Conservation (phyloP, 2,329 filamentous ascomycete genomes). For the Didymella pomorum region DNA sequence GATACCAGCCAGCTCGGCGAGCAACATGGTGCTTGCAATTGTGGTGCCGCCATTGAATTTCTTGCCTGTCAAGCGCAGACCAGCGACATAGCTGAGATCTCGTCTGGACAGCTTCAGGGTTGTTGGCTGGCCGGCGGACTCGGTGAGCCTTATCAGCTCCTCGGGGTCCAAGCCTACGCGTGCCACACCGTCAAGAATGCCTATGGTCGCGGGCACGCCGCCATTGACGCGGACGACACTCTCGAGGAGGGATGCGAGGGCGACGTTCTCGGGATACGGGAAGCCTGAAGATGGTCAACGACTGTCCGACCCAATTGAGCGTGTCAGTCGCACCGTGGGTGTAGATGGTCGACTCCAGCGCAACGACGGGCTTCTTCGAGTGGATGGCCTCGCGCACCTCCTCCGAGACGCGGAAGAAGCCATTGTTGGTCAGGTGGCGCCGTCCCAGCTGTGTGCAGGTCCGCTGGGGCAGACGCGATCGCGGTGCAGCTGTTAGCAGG, state of each 20-base stretch:
- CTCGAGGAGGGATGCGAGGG: slow-evolving; percentile 81
- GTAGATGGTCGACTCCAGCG: slow-evolving; percentile 95
- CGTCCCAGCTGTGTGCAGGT: slow-evolving; percentile 20
- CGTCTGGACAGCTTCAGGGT: slow-evolving; percentile 86
- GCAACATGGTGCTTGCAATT: slow-evolving; percentile 89
- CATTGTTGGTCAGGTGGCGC: slow-evolving; percentile 50
- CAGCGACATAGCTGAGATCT: slow-evolving; percentile 83
- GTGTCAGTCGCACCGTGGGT: slow-evolving; percentile 73
- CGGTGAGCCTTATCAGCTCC: slow-evolving; percentile 75
- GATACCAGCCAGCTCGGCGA: slow-evolving; percentile 87
- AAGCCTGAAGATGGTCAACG: slow-evolving; percentile 60
- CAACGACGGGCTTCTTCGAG: slow-evolving; percentile 82
- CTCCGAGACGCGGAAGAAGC: slow-evolving; percentile 75
- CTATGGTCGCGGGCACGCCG: slow-evolving; percentile 85
- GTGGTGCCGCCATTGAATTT: slow-evolving; percentile 89
- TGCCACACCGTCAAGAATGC: slow-evolving; percentile 82
- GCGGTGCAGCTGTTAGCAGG: slow-evolving; percentile 26
- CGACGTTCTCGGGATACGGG: slow-evolving; percentile 74
- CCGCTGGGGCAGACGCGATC: slow-evolving; percentile 26
- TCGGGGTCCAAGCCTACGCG: slow-evolving; percentile 77
- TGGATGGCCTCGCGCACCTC: slow-evolving; percentile 82
- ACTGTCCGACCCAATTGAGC: no score
- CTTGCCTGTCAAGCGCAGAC: slow-evolving; percentile 72
- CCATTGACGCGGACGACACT: slow-evolving; percentile 81
- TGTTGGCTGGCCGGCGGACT: slow-evolving; percentile 68